Percentiles rank a stretch among this genome's conserved stretches.
These are phyloP conservation scores for Chlorella sp. DNA, from an alignment of 139 green algal genomes.

Conservation along the genomic window DNA sequence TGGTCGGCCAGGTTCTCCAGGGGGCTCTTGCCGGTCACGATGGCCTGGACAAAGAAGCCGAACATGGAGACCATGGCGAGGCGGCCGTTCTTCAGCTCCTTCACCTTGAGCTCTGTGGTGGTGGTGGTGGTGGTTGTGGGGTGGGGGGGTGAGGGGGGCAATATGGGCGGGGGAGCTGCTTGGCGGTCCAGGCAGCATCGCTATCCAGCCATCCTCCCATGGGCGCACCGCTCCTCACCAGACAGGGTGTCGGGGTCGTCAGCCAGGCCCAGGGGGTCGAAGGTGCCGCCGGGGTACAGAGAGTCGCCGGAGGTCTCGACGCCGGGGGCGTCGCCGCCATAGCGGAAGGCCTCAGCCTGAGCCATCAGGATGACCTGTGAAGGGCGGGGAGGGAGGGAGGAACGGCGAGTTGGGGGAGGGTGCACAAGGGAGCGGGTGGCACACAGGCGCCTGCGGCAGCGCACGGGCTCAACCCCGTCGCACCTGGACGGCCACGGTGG, in stretches of 20 bases:
- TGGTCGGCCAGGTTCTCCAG: conserved; percentile 56
- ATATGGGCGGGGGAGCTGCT: too few species aligned
- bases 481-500: conserved; percentile 64
- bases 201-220: too few species aligned
- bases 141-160: too few species aligned
- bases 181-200: too few species aligned
- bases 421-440: background rate
- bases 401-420: background rate
- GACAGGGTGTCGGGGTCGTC: conserved; percentile 86
- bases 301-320: conserved; percentile 58
- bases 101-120: conserved; percentile 77
- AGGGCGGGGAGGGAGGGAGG: background rate
- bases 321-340: conserved; percentile 46
- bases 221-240: too few species aligned
- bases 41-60: conserved; percentile 86
- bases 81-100: conserved; percentile 98
- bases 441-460: background rate
- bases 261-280: conserved; percentile 88
- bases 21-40: conserved; percentile 76
- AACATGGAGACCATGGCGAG: conserved; percentile 95
- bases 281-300: conserved; percentile 90
- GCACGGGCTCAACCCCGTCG: conserved; percentile 49
- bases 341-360: conserved; percentile 71
- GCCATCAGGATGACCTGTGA: conserved; percentile 53
- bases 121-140: too few species aligned